Evolutionary conservation across 345 rosid genomes (phyloP), one percentile per base, ranked within the genome.

Genomic region (Eucalyptus viminalis): DNA sequence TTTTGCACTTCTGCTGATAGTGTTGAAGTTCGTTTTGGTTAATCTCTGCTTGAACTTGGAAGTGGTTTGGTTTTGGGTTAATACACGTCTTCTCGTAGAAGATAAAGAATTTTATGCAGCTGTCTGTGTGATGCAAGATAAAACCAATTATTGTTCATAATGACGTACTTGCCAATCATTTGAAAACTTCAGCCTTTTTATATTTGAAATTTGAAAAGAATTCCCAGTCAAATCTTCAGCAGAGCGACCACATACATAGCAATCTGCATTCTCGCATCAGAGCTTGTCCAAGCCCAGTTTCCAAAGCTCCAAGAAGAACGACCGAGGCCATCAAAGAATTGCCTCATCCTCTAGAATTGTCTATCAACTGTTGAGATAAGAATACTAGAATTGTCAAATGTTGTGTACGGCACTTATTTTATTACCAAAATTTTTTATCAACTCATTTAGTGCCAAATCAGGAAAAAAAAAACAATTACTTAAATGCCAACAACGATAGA

Each of bases 381-480:
- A 49, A 49, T 49, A 49, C 17, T 49, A 49, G 51, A 49, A 49
- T 49, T 49, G 51, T 49, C 3, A 49, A 49, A 49, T 0, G 51
- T 49, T 49, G 17, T 14, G 17, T 49, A 49, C 1, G 0, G 7
- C 51, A 5, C 51, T 49, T 1, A 49, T 49, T 49, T 49, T 49
- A 49, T 3, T 49, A 49, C 51, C 51, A 49, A 49, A 14, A 14
- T 0, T 49, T 49, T 49, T 49, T 14, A 49, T 49, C 51, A 49
- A 5, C 51, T 49, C 17, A 49, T 49, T 49, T 49, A 49, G 51
- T 49, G 51, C 17, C 51, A 49, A 49, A 49, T 14, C 17, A 49
- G 51, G 0, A 49, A 49, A 49, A 4, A 49, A 49, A 49, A 49
- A 49, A 49, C 0, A 0, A 49, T 49, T 0, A 5, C 17, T 49